Evolutionary conservation across 768 basidiomycete genomes (phyloP).

Genomic region (Leccinum aurantiacum): DNA sequence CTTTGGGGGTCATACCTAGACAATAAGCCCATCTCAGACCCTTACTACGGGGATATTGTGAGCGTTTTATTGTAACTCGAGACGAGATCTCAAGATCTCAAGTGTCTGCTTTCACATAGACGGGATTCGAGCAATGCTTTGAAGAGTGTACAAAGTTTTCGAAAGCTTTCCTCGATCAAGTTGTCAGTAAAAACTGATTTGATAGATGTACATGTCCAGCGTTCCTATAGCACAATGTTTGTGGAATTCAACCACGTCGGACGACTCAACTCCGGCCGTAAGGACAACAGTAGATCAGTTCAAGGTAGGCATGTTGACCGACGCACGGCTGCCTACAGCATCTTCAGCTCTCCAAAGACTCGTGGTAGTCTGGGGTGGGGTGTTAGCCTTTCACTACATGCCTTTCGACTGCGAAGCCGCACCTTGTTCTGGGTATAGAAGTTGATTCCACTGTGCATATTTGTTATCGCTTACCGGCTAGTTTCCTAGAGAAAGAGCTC

Average conservation of each 20-base stretch:
- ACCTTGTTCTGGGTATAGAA: conserved; percentile 98
- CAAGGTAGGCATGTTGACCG: conserved; percentile 85
- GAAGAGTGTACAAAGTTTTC: conserved; percentile 73
- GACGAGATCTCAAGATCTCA: conserved; percentile 5
- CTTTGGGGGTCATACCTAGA: conserved; percentile 85
- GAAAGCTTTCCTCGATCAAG: conserved; percentile 76
- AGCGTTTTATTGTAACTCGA: conserved; percentile 21
- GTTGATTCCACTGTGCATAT: conserved; percentile 67
- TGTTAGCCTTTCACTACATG: conserved; percentile 8
- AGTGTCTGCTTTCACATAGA: conserved; percentile 35
- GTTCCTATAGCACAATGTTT: conserved; percentile 4
- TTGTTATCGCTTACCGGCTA: neutral
- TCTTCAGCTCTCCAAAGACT: conserved; percentile 91
- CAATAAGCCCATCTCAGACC: conserved; percentile 72
- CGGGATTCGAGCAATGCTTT: conserved; percentile 76
- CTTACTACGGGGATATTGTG: conserved; percentile 76
- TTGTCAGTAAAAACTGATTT: conserved; percentile 37
- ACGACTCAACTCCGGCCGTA: neutral
- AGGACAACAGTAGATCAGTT: conserved; percentile 25
- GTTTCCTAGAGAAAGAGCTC: conserved; percentile 11
- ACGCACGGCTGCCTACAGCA: conserved; percentile 73
- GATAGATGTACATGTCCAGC: neutral
- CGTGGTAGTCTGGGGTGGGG: conserved; percentile 70
- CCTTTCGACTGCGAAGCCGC: conserved; percentile 1
- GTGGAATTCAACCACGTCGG: conserved; percentile 8